Conservation (phyloP, 2,329 filamentous ascomycete species). For the Alternaria atra region DNA sequence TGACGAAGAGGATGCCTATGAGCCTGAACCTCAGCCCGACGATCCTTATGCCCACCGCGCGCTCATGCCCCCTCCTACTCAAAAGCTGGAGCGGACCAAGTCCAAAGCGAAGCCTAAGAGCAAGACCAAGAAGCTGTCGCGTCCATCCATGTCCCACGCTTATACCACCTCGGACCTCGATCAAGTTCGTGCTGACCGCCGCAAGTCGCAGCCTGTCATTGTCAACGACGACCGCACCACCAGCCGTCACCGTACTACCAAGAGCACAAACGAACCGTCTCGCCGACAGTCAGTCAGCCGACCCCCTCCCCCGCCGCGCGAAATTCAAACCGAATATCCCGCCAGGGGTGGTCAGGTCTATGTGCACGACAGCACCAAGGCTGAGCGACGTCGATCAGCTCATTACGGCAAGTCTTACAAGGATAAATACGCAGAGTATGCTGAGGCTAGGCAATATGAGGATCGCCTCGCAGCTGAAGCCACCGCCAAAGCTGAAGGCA, state of each 20-base stretch:
- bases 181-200: conserved; percentile 18
- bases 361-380: conserved; percentile 36
- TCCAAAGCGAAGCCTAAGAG: conserved; percentile 15
- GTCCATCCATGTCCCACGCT: conserved; percentile 38
- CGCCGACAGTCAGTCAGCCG: conserved; percentile 38
- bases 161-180: conserved; percentile 35
- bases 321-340: conserved; percentile 43
- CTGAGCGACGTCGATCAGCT: conserved; percentile 39
- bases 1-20: conserved; percentile 25
- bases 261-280: conserved; percentile 29
- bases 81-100: conserved; percentile 23
- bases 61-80: conserved; percentile 41
- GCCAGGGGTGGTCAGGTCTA: conserved; percentile 34
- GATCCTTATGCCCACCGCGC: conserved; percentile 21
- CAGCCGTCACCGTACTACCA: conserved; percentile 21
- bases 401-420: conserved; percentile 32
- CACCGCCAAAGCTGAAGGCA: conserved; percentile 4
- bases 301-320: conserved; percentile 47
- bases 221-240: conserved; percentile 22
- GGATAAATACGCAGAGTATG: conserved; percentile 19
- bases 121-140: conserved; percentile 10
- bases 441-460: not conserved
- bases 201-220: conserved; percentile 26
- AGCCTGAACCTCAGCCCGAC: not conserved
- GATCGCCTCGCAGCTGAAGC: conserved; percentile 1